phyloP scores from a whole-genome alignment of 2,329 filamentous ascomycete genomes.

The Alternaria alternata region DNA sequence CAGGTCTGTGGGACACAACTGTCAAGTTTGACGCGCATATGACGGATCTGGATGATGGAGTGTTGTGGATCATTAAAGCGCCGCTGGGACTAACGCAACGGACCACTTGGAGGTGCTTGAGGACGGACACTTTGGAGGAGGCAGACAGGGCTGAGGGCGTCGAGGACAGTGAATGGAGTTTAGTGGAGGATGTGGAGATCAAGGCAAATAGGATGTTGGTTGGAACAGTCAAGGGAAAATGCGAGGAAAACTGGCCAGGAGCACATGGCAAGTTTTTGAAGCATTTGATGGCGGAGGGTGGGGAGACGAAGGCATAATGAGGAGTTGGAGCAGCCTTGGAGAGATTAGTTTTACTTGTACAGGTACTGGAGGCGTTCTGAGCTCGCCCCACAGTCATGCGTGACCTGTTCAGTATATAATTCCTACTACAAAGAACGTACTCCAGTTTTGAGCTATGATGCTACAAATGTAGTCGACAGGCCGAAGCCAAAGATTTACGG shows the following conservation, averaged over 20 bases:
- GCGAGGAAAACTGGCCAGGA: slow-evolving; percentile 47
- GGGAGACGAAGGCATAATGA: neutral
- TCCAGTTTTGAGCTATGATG: neutral
- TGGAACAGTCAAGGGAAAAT: slow-evolving; percentile 48
- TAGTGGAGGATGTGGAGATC: slow-evolving; percentile 51
- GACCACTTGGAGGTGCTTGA: slow-evolving; percentile 43
- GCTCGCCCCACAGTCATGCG: neutral
- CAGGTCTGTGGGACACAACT: slow-evolving; percentile 48
- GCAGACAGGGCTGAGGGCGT: slow-evolving; percentile 17
- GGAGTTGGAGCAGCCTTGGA: neutral
- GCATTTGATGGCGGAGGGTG: slow-evolving; percentile 24
- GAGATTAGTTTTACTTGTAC: neutral
- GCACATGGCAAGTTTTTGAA: slow-evolving; percentile 42
- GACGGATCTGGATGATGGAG: slow-evolving; percentile 44
- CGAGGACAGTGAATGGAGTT: slow-evolving; percentile 37
- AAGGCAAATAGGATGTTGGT: slow-evolving; percentile 43
- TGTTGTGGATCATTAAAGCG: slow-evolving; percentile 47
- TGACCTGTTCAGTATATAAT: neutral
- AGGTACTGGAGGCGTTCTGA: neutral
- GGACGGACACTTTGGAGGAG: slow-evolving; percentile 24
- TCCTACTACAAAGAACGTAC: neutral
- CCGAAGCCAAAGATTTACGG: neutral
- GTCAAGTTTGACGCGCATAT: slow-evolving; percentile 47
- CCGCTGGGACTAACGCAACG: slow-evolving; percentile 45
- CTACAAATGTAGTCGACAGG: neutral